phyloP scores from a whole-genome alignment of 2,329 filamentous ascomycete genomes.

The Aspergillus japonicus region DNA sequence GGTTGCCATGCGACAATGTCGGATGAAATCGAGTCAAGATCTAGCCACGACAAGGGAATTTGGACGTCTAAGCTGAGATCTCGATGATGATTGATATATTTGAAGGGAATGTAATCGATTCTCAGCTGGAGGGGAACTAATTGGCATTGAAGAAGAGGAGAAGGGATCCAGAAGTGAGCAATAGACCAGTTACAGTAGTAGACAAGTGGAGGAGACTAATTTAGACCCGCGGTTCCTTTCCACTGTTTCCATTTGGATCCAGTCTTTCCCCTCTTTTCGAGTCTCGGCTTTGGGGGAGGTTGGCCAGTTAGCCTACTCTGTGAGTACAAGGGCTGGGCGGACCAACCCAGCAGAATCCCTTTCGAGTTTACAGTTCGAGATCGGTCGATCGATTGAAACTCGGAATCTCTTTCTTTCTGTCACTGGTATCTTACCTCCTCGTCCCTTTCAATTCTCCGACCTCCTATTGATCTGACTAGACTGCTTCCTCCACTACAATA shows the following conservation, averaged over 20 bases:
- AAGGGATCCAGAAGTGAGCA: background rate
- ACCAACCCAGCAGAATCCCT: too few species aligned
- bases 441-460: background rate
- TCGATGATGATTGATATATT: too few species aligned
- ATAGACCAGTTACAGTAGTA: too few species aligned
- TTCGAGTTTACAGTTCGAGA: too few species aligned
- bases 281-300: too few species aligned
- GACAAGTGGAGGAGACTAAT: background rate
- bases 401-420: background rate
- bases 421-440: background rate
- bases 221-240: background rate
- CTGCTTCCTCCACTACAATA: too few species aligned
- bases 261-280: background rate
- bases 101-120: background rate
- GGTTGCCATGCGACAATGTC: constrained; percentile 3
- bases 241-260: too few species aligned
- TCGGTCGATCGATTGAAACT: too few species aligned
- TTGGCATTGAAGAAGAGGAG: background rate
- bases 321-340: too few species aligned
- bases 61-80: background rate
- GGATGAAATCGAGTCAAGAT: background rate
- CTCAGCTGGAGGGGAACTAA: too few species aligned
- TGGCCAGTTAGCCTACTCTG: too few species aligned
- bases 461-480: too few species aligned
- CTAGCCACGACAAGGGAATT: background rate